Percentiles rank a stretch among this genome's conserved stretches.
Conservation (phyloP, 2,329 filamentous ascomycete species). For the Colletotrichum noveboracense region DNA sequence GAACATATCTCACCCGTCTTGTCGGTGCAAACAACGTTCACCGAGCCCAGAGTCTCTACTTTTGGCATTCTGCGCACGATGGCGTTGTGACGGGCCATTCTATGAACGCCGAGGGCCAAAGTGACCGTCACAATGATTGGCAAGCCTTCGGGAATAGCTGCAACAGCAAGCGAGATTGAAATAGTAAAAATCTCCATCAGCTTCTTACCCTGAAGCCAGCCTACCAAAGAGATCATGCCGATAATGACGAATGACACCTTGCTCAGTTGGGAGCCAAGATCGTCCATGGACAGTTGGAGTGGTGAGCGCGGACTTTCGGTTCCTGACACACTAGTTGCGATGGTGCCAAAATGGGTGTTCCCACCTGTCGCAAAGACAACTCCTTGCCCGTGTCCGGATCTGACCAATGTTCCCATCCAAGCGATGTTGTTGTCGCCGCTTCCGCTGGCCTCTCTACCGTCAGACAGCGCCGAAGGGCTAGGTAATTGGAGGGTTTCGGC, state of each 20-base stretch:
- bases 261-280: constrained; percentile 93
- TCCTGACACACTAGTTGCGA: constrained; percentile 90
- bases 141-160: constrained; percentile 93
- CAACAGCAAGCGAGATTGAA: constrained; percentile 93
- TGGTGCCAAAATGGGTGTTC: constrained; percentile 93
- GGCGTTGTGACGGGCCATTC: constrained; percentile 94
- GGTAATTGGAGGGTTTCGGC: constrained; percentile 32
- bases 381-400: constrained; percentile 93
- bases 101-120: constrained; percentile 88
- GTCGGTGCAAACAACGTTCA: constrained; percentile 99
- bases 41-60: constrained; percentile 96
- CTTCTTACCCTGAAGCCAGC: constrained; percentile 86
- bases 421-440: constrained; percentile 89
- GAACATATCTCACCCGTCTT: constrained; percentile 74
- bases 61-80: constrained; percentile 96
- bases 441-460: constrained; percentile 69
- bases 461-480: constrained; percentile 50
- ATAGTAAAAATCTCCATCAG: constrained; percentile 97
- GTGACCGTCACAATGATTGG: constrained; percentile 99
- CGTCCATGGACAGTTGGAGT: constrained; percentile 94
- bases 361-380: constrained; percentile 97
- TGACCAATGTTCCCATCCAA: constrained; percentile 96
- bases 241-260: constrained; percentile 97
- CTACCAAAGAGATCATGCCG: constrained; percentile 88
- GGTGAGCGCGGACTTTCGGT: constrained; percentile 96